A percentile compares a stretch with the other conserved stretches of the same genome.
Conservation (phyloP, 192 early-diverging fungal species). For the Phycomyces blakesleeanus region DNA sequence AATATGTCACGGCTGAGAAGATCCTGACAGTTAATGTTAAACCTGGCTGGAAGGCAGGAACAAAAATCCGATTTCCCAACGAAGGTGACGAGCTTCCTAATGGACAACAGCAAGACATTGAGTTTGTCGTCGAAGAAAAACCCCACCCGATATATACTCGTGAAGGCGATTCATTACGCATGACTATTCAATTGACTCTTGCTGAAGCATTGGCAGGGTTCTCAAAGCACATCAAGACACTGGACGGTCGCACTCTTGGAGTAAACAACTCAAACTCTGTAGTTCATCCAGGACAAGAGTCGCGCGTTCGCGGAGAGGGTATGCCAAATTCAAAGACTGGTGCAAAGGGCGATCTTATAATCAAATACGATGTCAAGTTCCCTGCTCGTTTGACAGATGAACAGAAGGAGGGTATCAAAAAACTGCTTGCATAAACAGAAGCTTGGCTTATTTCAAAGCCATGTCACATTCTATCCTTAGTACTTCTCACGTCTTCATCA, state of each 20-base stretch:
- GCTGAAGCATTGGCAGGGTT: conserved; percentile 83
- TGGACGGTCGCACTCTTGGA: conserved; percentile 69
- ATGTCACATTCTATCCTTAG: neutral
- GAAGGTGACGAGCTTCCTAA: conserved; percentile 84
- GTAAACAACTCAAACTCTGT: conserved; percentile 53
- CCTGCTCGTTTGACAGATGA: conserved; percentile 62
- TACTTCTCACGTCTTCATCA: too few species aligned
- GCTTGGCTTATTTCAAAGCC: neutral
- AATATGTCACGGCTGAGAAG: conserved; percentile 62
- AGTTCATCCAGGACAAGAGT: conserved; percentile 72
- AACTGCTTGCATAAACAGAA: conserved; percentile 28
- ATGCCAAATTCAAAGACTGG: conserved; percentile 93
- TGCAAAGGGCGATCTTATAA: conserved; percentile 81
- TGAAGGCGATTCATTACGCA: conserved; percentile 78
- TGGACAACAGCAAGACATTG: conserved; percentile 85
- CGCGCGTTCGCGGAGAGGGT: conserved; percentile 75
- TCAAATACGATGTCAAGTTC: conserved; percentile 77
- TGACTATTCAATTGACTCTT: conserved; percentile 64
- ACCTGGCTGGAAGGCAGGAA: conserved; percentile 97
- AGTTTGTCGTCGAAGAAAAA: conserved; percentile 92
- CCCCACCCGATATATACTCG: conserved; percentile 84
- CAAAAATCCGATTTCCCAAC: conserved; percentile 84
- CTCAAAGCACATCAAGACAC: conserved; percentile 63
- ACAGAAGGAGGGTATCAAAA: conserved; percentile 69
- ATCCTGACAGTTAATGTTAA: conserved; percentile 81